A percentile compares a stretch with the other conserved stretches of the same genome.
Conservation (phyloP, 2,329 filamentous ascomycete genomes). For the Cryphonectria japonica region DNA sequence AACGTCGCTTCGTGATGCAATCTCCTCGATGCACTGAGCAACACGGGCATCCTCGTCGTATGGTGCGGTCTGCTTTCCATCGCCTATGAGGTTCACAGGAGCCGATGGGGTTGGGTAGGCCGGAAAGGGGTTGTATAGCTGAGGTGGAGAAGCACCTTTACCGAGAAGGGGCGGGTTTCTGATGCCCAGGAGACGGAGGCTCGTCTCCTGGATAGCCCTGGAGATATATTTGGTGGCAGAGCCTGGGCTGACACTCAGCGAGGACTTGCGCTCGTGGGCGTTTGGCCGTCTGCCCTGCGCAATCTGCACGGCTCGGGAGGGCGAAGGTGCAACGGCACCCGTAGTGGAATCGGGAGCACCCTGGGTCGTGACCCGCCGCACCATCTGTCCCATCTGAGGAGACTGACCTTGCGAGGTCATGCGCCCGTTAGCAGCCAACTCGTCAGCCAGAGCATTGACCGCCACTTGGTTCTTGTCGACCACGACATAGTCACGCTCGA, state of each 20-base stretch:
- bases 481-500: conserved; percentile 93
- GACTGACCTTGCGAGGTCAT: conserved; percentile 55
- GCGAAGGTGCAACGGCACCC: conserved; percentile 68
- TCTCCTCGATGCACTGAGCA: conserved; percentile 84
- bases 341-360: conserved; percentile 70
- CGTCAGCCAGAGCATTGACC: conserved; percentile 95
- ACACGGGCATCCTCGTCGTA: conserved; percentile 80
- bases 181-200: conserved; percentile 72
- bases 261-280: conserved; percentile 71
- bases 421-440: conserved; percentile 82
- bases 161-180: conserved; percentile 67
- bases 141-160: conserved; percentile 73
- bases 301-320: conserved; percentile 76
- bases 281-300: conserved; percentile 68
- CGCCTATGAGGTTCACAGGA: conserved; percentile 66
- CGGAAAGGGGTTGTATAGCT: conserved; percentile 80
- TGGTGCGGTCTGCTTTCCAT: conserved; percentile 61
- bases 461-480: conserved; percentile 95
- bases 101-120: conserved; percentile 74
- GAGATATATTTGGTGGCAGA: conserved; percentile 90
- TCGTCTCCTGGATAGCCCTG: conserved; percentile 93
- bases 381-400: conserved; percentile 64
- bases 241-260: conserved; percentile 70
- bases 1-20: conserved; percentile 90
- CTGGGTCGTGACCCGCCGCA: conserved; percentile 79